phyloP scores from a whole-genome alignment of 768 basidiomycete genomes.

The Cytidiella melzeri region DNA sequence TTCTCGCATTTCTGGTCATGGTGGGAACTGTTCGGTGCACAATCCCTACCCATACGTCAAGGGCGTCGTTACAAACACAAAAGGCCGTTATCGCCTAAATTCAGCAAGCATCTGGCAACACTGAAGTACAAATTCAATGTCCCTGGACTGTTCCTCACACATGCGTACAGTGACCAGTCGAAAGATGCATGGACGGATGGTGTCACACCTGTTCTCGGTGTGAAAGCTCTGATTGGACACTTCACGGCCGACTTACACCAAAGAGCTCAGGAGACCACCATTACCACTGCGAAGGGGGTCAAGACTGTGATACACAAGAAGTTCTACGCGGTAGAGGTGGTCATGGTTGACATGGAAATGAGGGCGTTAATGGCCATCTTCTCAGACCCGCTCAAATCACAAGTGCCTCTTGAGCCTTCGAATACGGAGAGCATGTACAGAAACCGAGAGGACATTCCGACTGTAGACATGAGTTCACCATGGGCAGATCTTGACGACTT shows the following conservation, averaged over 20 bases:
- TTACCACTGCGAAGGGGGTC: slow-evolving; percentile 52
- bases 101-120: slow-evolving; percentile 83
- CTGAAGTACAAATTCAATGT: slow-evolving; percentile 84
- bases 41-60: slow-evolving; percentile 82
- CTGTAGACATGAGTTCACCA: slow-evolving; percentile 36
- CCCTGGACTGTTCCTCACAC: slow-evolving; percentile 75
- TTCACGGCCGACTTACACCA: slow-evolving; percentile 92
- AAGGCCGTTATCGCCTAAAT: slow-evolving; percentile 73
- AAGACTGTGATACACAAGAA: slow-evolving; percentile 69
- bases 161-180: slow-evolving; percentile 79
- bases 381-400: slow-evolving; percentile 59
- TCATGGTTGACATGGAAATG: slow-evolving; percentile 69
- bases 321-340: slow-evolving; percentile 84
- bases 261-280: slow-evolving; percentile 71
- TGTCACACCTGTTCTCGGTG: slow-evolving; percentile 71
- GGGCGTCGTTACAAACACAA: slow-evolving; percentile 71
- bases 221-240: slow-evolving; percentile 76
- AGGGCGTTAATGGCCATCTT: slow-evolving; percentile 78
- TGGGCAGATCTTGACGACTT: slow-evolving; percentile 86
- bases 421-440: slow-evolving; percentile 44
- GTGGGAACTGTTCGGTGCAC: slow-evolving; percentile 81
- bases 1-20: slow-evolving; percentile 91
- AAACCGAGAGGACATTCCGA: slow-evolving; percentile 38
- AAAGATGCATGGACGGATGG: slow-evolving; percentile 79
- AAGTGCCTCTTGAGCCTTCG: slow-evolving; percentile 43